A percentile compares a stretch with the other conserved stretches of the same genome.
Conservation (phyloP, 192 early-diverging fungal species). For the Coemansia interrupta region DNA sequence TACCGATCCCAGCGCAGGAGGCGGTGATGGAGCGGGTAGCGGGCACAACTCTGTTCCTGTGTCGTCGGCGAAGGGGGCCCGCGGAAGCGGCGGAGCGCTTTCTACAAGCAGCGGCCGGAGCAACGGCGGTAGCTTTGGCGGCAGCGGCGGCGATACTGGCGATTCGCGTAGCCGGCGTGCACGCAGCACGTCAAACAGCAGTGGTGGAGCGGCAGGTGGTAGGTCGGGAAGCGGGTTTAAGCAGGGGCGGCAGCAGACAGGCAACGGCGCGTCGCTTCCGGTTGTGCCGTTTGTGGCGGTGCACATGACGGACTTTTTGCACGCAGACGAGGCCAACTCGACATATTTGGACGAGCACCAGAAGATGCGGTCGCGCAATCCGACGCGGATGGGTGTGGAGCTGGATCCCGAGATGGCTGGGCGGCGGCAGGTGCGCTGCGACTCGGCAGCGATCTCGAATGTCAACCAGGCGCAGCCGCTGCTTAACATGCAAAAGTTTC, state of each 20-base stretch:
- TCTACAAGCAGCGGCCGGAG: conserved; percentile 18
- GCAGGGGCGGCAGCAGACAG: conserved; percentile 40
- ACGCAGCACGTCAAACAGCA: conserved; percentile 41
- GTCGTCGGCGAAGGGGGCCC: conserved; percentile 25
- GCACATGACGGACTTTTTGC: conserved; percentile 55
- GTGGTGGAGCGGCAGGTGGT: conserved; percentile 27
- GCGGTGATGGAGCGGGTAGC: neutral
- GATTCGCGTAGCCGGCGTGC: conserved; percentile 38
- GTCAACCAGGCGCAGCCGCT: conserved; percentile 51
- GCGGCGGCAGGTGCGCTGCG: conserved; percentile 18
- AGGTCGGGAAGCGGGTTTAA: conserved; percentile 22
- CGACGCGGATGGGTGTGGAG: conserved; percentile 11
- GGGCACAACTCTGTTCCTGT: conserved; percentile 40
- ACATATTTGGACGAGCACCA: conserved; percentile 54
- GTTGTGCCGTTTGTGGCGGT: conserved; percentile 54
- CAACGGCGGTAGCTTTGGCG: conserved; percentile 6
- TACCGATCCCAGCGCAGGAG: conserved; percentile 26
- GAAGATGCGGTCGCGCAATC: conserved; percentile 46
- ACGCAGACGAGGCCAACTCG: conserved; percentile 54
- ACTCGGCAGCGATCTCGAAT: conserved; percentile 35
- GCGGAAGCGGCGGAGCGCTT: conserved; percentile 32
- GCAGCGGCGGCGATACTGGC: conserved; percentile 20
- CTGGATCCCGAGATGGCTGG: neutral
- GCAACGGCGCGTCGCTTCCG: conserved; percentile 41
- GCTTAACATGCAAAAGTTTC: conserved; percentile 56